Evolutionary conservation across 768 basidiomycete genomes (phyloP).

Genomic region (Tylopilus sp.): DNA sequence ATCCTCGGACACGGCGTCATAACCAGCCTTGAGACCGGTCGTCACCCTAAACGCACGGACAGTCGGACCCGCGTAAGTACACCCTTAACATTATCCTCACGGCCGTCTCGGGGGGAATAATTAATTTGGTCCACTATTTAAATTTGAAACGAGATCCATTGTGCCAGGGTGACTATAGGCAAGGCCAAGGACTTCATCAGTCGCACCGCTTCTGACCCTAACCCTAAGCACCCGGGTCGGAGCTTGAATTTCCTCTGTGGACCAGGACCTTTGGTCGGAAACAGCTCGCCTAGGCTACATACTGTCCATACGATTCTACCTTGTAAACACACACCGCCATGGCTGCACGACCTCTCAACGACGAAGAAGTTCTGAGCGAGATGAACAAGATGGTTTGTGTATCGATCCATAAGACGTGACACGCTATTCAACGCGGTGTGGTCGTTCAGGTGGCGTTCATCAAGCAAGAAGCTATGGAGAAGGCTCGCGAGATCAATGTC

Average conservation of each 20-base stretch:
- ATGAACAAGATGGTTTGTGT: slow-evolving; percentile 96
- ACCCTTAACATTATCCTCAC: no score
- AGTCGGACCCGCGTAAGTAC: no score
- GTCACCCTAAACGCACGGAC: no score
- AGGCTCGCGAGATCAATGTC: slow-evolving; percentile 93
- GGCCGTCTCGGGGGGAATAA: no score
- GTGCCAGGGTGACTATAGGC: no score
- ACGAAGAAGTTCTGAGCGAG: slow-evolving; percentile 93
- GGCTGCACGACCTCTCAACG: slow-evolving; percentile 79
- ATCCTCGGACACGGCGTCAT: no score
- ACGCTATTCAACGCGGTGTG: background rate
- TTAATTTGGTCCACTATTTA: no score
- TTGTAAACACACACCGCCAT: slow-evolving; percentile 35
- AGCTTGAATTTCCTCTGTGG: background rate
- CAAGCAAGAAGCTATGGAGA: slow-evolving; percentile 97
- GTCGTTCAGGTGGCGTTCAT: slow-evolving; percentile 87
- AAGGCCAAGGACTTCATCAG: no score
- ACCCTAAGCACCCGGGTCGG: background rate
- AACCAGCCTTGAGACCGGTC: no score
- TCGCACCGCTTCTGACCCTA: background rate
- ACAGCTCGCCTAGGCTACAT: background rate
- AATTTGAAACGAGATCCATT: no score
- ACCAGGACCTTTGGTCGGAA: background rate
- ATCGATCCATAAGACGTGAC: background rate
- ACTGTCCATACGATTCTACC: background rate